A percentile compares a stretch with the other conserved stretches of the same genome.
These are phyloP conservation scores for Sporothrix globosa DNA, from an alignment of 2,329 filamentous ascomycete genomes.

Conservation along the genomic window DNA sequence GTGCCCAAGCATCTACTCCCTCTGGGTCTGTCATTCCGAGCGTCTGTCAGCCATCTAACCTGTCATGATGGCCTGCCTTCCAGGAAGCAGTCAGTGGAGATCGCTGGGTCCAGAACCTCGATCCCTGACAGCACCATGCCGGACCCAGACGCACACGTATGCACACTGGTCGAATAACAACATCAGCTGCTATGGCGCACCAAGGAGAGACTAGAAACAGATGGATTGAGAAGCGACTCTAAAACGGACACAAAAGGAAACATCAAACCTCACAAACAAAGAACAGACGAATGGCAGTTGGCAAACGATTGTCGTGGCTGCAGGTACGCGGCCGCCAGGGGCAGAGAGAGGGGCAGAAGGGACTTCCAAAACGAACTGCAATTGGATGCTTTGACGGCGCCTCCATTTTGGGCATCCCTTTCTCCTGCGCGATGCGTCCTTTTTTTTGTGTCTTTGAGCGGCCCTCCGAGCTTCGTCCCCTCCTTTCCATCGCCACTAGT, in stretches of 20 bases:
- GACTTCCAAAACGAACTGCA: neutral
- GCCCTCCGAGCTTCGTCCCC: slow-evolving; percentile 3
- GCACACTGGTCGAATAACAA: slow-evolving; percentile 13
- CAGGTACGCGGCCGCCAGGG: slow-evolving; percentile 28
- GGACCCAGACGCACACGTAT: neutral
- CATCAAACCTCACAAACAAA: neutral
- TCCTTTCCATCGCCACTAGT: slow-evolving; percentile 34
- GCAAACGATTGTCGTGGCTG: slow-evolving; percentile 2
- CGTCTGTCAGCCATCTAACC: slow-evolving; percentile 14
- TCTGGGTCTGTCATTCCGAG: neutral
- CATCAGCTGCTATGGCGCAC: neutral
- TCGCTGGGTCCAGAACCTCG: slow-evolving; percentile 9
- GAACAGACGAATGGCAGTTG: slow-evolving; percentile 25
- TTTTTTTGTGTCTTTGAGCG: neutral
- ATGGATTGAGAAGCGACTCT: neutral
- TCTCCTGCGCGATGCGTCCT: slow-evolving; percentile 10
- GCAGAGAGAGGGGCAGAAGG: neutral
- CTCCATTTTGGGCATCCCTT: slow-evolving; percentile 9
- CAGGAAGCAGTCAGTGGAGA: neutral
- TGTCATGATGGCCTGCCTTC: neutral
- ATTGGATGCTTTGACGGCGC: neutral
- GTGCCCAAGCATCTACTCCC: neutral
- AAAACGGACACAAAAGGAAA: slow-evolving; percentile 8
- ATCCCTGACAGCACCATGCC: neutral
- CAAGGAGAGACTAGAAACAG: slow-evolving; percentile 17